These are phyloP conservation scores for Pseudocercospora fuligena DNA, from an alignment of 2,329 filamentous ascomycete genomes.

Conservation along the genomic window DNA sequence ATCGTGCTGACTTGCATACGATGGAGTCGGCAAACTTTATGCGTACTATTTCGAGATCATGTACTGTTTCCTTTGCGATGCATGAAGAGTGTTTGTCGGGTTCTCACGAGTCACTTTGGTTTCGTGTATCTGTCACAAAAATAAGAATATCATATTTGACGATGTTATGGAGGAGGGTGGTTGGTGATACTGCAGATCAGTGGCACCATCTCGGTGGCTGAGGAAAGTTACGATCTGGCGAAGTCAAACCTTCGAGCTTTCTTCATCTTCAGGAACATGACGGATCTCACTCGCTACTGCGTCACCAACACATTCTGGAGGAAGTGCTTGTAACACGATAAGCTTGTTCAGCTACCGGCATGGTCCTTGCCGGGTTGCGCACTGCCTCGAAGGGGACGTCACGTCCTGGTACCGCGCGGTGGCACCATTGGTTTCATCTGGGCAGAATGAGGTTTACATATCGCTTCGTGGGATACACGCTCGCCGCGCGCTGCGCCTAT, in stretches of 20 bases:
- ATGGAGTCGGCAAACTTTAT: not conserved
- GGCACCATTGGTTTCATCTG: not conserved
- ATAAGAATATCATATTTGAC: too few relatives aligned
- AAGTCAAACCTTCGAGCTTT: not conserved
- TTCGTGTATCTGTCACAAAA: too few relatives aligned
- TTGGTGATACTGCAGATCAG: not conserved
- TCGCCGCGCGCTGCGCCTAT: not conserved
- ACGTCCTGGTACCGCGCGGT: not conserved
- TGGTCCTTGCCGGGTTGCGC: conserved; percentile 3
- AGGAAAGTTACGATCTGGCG: not conserved
- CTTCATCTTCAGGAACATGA: not conserved
- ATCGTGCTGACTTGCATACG: not conserved
- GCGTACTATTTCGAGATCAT: not conserved
- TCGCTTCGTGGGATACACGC: too few relatives aligned
- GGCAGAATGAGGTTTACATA: too few relatives aligned
- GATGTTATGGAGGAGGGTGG: too few relatives aligned
- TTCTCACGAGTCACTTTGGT: not conserved
- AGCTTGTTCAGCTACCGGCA: conserved; percentile 3
- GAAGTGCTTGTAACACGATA: not conserved
- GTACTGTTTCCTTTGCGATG: not conserved
- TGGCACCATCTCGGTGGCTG: not conserved
- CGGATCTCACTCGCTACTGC: not conserved
- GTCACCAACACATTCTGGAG: not conserved
- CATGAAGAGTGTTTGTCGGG: not conserved
- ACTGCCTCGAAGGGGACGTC: not conserved